A percentile compares a stretch with the other conserved stretches of the same genome.
phyloP scores from a whole-genome alignment of 2,329 filamentous ascomycete genomes.

The Paracorniculantispora psalliotae region DNA sequence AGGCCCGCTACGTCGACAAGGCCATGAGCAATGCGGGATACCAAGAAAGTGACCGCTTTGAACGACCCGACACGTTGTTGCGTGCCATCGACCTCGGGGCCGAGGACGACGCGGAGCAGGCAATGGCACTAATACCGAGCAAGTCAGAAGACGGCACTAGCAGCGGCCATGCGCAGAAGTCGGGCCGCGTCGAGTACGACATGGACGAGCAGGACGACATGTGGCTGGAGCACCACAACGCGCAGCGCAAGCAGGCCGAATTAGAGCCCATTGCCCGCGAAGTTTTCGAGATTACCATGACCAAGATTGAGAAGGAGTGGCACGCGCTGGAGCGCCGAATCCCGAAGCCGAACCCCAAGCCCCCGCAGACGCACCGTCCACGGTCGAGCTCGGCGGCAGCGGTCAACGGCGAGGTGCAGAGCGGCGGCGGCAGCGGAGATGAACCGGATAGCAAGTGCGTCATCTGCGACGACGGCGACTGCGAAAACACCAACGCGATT shows the following conservation, averaged over 20 bases:
- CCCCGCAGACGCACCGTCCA: slow-evolving; percentile 87
- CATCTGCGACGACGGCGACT: slow-evolving; percentile 98
- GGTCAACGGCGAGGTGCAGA: slow-evolving; percentile 83
- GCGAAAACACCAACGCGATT: slow-evolving; percentile 97
- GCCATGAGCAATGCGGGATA: slow-evolving; percentile 95
- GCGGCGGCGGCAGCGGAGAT: slow-evolving; percentile 41
- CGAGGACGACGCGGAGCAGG: slow-evolving; percentile 54
- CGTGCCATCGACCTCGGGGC: slow-evolving; percentile 55
- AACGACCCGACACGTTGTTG: slow-evolving; percentile 69
- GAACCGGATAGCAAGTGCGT: slow-evolving; percentile 97
- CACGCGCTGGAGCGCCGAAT: slow-evolving; percentile 93
- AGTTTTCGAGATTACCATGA: slow-evolving; percentile 96
- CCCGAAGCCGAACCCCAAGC: slow-evolving; percentile 93
- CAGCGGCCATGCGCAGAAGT: slow-evolving; percentile 22
- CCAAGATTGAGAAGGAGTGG: slow-evolving; percentile 99
- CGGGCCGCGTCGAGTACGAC: slow-evolving; percentile 92
- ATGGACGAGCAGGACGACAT: slow-evolving; percentile 99
- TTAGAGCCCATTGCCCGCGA: slow-evolving; percentile 84
- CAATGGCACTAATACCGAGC: slow-evolving; percentile 19
- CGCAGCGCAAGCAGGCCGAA: slow-evolving; percentile 65
- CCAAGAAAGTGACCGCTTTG: slow-evolving; percentile 87
- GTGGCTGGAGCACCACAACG: slow-evolving; percentile 85
- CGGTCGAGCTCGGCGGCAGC: slow-evolving; percentile 91
- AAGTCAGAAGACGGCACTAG: slow-evolving; percentile 25
- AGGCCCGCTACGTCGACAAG: slow-evolving; percentile 89